Conservation (phyloP, 495 filamentous ascomycete species). For the Podospora pseudopauciseta region DNA sequence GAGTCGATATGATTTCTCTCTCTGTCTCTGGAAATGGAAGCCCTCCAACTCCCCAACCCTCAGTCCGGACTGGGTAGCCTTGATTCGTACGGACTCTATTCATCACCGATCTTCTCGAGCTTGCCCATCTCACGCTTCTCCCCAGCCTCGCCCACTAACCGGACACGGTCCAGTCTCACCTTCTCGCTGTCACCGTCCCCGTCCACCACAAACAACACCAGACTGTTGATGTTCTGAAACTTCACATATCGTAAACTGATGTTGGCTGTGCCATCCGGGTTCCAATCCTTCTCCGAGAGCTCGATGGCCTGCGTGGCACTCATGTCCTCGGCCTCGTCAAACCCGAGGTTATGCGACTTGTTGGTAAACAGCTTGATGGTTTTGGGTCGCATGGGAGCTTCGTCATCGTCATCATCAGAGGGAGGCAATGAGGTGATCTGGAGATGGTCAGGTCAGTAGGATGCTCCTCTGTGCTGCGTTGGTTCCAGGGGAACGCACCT, state of each 20-base stretch:
- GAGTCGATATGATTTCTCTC: slow-evolving; percentile 20
- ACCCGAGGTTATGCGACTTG: slow-evolving; percentile 80
- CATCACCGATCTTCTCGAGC: slow-evolving; percentile 90
- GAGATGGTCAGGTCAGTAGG: slow-evolving; percentile 18
- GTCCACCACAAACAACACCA: slow-evolving; percentile 87
- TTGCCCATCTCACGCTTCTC: slow-evolving; percentile 91
- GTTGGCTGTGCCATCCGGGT: slow-evolving; percentile 81
- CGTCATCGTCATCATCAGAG: slow-evolving; percentile 57
- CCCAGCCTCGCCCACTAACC: slow-evolving; percentile 86
- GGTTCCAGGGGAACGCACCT: slow-evolving; percentile 36
- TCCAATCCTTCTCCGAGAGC: slow-evolving; percentile 77
- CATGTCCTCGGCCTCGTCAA: slow-evolving; percentile 91
- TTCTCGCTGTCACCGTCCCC: slow-evolving; percentile 83
- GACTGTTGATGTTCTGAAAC: slow-evolving; percentile 84
- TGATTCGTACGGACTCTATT: slow-evolving; percentile 49
- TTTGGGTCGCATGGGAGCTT: slow-evolving; percentile 79
- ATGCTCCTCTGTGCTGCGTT: not conserved
- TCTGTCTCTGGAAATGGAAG: slow-evolving; percentile 21
- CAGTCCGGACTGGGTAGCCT: not conserved
- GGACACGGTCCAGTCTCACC: slow-evolving; percentile 77
- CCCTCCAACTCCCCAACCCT: slow-evolving; percentile 6
- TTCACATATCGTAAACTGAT: slow-evolving; percentile 88
- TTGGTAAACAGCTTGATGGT: slow-evolving; percentile 83
- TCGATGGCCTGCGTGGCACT: slow-evolving; percentile 70
- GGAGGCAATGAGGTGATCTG: slow-evolving; percentile 82